A percentile compares a stretch with the other conserved stretches of the same genome.
phyloP scores from a whole-genome alignment of 1,139 yeast species.

The Magnusiomyces suaveolens region DNA sequence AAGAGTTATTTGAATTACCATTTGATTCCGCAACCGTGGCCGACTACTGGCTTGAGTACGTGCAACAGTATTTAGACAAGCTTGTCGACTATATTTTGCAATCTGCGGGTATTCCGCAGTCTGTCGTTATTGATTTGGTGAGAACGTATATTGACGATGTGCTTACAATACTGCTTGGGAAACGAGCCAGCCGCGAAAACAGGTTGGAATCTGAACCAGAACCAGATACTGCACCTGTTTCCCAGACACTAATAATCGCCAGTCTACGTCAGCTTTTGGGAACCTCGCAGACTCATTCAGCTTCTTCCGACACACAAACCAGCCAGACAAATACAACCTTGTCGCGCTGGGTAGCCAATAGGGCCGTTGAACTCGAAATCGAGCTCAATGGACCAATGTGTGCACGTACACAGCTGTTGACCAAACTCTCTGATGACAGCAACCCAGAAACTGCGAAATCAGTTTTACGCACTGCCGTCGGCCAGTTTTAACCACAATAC shows the following conservation, averaged over 20 bases:
- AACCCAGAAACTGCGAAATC: slow-evolving; percentile 16
- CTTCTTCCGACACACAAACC: background rate
- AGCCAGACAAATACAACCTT: no score
- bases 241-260: background rate
- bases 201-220: background rate
- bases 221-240: background rate
- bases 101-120: slow-evolving; percentile 26
- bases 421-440: slow-evolving; percentile 20
- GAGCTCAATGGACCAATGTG: slow-evolving; percentile 31
- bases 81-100: slow-evolving; percentile 13
- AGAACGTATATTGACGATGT: slow-evolving; percentile 23
- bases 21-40: background rate
- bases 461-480: background rate
- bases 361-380: slow-evolving; percentile 26
- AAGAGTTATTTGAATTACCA: background rate
- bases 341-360: slow-evolving; percentile 4
- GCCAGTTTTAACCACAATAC: no score
- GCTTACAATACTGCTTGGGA: background rate
- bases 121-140: slow-evolving; percentile 25
- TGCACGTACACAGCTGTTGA: slow-evolving; percentile 19
- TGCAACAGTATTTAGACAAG: slow-evolving; percentile 9
- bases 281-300: background rate
- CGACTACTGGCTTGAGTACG: background rate
- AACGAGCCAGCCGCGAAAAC: no score
- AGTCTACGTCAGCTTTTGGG: background rate